Conservation (phyloP, 1,284 basidiomycete species). For the Caloboletus firmus region DNA sequence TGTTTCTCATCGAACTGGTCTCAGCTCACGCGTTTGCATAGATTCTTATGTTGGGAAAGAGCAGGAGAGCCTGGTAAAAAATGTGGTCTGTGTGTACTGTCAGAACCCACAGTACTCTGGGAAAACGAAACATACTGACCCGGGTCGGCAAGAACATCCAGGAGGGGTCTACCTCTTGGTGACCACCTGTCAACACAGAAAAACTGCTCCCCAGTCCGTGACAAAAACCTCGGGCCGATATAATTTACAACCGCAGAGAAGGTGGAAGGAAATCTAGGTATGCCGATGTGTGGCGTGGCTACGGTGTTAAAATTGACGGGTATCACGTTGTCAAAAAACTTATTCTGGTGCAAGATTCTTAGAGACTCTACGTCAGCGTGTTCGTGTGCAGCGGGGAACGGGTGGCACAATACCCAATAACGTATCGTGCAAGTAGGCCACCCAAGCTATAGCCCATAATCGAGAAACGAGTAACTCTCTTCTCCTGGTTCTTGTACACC, state of each 20-base stretch:
- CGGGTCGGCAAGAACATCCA: slow-evolving; percentile 87
- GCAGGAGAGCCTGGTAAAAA: slow-evolving; percentile 74
- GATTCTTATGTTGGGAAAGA: slow-evolving; percentile 72
- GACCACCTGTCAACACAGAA: slow-evolving; percentile 77
- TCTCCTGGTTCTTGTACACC: slow-evolving; percentile 51
- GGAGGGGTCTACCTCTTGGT: slow-evolving; percentile 62
- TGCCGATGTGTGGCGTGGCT: slow-evolving; percentile 81
- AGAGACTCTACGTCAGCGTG: slow-evolving; percentile 3
- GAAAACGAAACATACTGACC: slow-evolving; percentile 42
- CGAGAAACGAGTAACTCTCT: slow-evolving; percentile 64
- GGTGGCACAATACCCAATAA: slow-evolving; percentile 58
- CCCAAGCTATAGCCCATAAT: slow-evolving; percentile 81
- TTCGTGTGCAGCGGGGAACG: not conserved
- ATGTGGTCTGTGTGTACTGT: slow-evolving; percentile 50
- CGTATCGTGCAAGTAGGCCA: slow-evolving; percentile 77
- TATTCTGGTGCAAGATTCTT: slow-evolving; percentile 63
- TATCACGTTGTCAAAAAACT: slow-evolving; percentile 66
- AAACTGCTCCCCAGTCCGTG: slow-evolving; percentile 83
- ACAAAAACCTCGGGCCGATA: slow-evolving; percentile 75
- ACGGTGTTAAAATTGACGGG: slow-evolving; percentile 82
- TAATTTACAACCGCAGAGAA: slow-evolving; percentile 57
- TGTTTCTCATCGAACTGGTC: not conserved
- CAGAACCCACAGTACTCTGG: slow-evolving; percentile 2
- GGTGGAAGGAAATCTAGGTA: slow-evolving; percentile 57
- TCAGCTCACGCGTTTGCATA: slow-evolving; percentile 78